Evolutionary conservation across 116 monocot species (phyloP).

Genomic region (Cymodocea nodosa): DNA sequence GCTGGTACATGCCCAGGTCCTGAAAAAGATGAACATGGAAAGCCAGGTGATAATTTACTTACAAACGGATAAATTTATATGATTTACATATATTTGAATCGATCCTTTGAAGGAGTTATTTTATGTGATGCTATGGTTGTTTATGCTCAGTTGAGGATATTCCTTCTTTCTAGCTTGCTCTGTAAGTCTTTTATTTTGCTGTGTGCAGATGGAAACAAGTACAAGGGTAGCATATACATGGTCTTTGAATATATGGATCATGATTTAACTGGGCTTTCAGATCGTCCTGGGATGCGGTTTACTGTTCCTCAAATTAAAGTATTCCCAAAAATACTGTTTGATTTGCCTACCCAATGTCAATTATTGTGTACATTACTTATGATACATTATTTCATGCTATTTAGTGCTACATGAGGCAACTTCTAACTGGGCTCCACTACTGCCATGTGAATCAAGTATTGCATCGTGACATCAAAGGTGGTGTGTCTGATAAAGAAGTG

Average conservation of each 20-base stretch:
- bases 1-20: slow-evolving; percentile 30
- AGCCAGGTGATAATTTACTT: slow-evolving; percentile 23
- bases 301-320: slow-evolving; percentile 96
- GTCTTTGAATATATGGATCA: slow-evolving; percentile 99
- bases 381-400: not conserved
- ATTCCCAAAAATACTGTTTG: not conserved
- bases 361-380: not conserved
- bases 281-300: slow-evolving; percentile 92
- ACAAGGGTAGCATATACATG: slow-evolving; percentile 96
- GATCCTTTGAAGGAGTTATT: too few species aligned
- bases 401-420: slow-evolving; percentile 97
- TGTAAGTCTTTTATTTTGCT: not conserved
- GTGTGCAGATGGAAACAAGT: slow-evolving; percentile 76
- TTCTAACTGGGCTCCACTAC: slow-evolving; percentile 92
- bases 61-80: not conserved
- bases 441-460: slow-evolving; percentile 99
- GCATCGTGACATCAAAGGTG: slow-evolving; percentile 98
- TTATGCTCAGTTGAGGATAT: too few species aligned
- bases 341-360: not conserved
- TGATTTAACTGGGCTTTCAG: slow-evolving; percentile 86
- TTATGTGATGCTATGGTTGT: too few species aligned
- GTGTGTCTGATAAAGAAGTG: not conserved
- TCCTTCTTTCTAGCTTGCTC: not conserved
- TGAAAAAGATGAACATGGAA: slow-evolving; percentile 89
- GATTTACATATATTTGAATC: not conserved